These are phyloP conservation scores for Hirsutella rhossiliensis DNA, from an alignment of 2,329 filamentous ascomycete genomes.

Conservation along the genomic window DNA sequence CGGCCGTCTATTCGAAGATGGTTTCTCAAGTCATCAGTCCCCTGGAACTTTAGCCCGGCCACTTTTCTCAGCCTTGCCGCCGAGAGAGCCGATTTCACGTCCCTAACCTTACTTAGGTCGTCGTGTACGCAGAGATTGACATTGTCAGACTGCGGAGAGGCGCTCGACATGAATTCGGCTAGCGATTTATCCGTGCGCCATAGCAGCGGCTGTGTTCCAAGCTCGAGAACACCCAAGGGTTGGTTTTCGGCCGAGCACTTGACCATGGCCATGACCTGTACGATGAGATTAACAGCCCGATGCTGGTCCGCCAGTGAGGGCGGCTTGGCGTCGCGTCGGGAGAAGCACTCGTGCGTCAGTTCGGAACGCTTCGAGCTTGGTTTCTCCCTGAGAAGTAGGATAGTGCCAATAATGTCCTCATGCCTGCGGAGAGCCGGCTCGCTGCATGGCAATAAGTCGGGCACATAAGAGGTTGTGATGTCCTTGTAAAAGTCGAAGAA, in stretches of 20 bases:
- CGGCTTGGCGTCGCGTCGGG: neutral
- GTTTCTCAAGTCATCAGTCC: slow-evolving; percentile 1
- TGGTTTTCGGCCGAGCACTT: neutral
- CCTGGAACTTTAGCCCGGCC: neutral
- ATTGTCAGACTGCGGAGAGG: neutral
- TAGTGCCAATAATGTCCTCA: neutral
- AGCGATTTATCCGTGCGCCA: neutral
- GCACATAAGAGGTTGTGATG: neutral
- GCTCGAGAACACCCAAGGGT: neutral
- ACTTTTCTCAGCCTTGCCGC: neutral
- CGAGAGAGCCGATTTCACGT: neutral
- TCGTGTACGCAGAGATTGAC: neutral
- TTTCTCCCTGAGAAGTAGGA: neutral
- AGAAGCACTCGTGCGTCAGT: neutral
- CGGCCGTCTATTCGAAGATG: slow-evolving; percentile 1
- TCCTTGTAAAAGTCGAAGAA: slow-evolving; percentile 1
- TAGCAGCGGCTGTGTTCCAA: neutral
- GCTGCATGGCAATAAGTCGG: neutral
- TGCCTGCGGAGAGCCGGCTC: neutral
- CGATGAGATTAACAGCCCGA: slow-evolving; percentile 1
- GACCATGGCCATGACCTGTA: slow-evolving; percentile 1
- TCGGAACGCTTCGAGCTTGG: neutral
- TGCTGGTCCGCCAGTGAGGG: neutral
- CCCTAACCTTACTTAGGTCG: neutral
- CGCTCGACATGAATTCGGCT: neutral